Base-by-base conservation (phyloP, 768 basidiomycete species). In the Phylloporus arenicola region DNA sequence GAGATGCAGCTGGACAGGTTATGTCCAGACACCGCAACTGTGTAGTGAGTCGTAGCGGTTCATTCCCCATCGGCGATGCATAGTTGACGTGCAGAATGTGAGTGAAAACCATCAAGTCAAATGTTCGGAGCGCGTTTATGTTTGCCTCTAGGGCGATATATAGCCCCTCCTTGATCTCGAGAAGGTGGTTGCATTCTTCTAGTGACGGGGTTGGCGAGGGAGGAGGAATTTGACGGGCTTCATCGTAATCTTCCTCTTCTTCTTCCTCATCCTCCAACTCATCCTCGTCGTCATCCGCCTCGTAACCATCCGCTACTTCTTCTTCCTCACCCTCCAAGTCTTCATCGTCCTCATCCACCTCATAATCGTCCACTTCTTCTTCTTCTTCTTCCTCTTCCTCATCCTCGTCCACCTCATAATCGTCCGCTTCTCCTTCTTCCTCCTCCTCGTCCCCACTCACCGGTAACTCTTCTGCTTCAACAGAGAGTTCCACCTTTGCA, bases 21-120 rank as follows among this genome's bases (percentile, higher is more conserved):
- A 59, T 8, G 3, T 11, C 17, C 29, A 59, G 37, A 6, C 34
- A 42, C 12, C 44, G 45, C 22, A 55, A 42, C 24, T 3, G 14
- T 0, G 25, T 45, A 11, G 6, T 29, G 17, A 39, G 30, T 2
- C n/a, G 14, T 22, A 17, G 33, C 5, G 25, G 14, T 22, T 17
- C 14, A 12, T 13, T n/a, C 16, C 4, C 2, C 6, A 8, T 6
- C 14, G 29, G 45, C 16, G 14, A 25, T 8, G 17, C 8, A n/a
- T 48, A 49, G 4, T n/a, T 40, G 38, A 65, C 22, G 29, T 47
- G 53, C 31, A 66, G 34, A 45, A 65, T 35, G 40, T 64, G 64
- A 20, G 46, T 62, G 38, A 65, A 60, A 0, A 40, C 39, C 17
- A 45, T 20, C 42, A 45, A 24, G 24, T 53, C 57, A 11, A 45